Conservation (phyloP, 805 yeast species). For the Saturnispora quitensis region DNA sequence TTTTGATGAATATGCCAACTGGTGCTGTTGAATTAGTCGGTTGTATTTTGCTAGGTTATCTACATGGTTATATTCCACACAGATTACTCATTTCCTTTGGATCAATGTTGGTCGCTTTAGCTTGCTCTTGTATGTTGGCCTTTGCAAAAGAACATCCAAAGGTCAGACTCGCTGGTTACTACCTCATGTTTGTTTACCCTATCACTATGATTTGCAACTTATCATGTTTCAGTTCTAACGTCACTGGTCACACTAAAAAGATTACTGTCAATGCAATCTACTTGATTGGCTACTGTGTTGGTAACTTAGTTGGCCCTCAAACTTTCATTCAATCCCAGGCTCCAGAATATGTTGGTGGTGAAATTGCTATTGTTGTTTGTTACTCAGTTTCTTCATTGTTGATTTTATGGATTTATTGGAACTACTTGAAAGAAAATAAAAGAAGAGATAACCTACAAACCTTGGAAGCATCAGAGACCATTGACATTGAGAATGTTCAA, state of each 20-base stretch:
- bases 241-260: slow-evolving; percentile 72
- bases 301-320: slow-evolving; percentile 68
- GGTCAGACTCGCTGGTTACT: slow-evolving; percentile 24
- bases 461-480: slow-evolving; percentile 8
- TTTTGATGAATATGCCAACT: slow-evolving; percentile 15
- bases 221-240: slow-evolving; percentile 37
- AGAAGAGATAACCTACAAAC: slow-evolving; percentile 10
- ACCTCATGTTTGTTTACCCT: slow-evolving; percentile 20
- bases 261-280: slow-evolving; percentile 48
- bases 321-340: slow-evolving; percentile 48
- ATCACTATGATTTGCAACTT: slow-evolving; percentile 24
- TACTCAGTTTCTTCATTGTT: slow-evolving; percentile 15
- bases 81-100: slow-evolving; percentile 18
- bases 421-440: slow-evolving; percentile 14
- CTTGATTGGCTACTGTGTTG: slow-evolving; percentile 58
- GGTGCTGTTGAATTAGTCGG: slow-evolving; percentile 17
- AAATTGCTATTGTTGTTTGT: slow-evolving; percentile 34
- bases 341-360: slow-evolving; percentile 52
- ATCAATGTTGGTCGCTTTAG: slow-evolving; percentile 12
- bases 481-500: slow-evolving; percentile 12
- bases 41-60: not conserved
- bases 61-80: slow-evolving; percentile 4
- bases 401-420: slow-evolving; percentile 12
- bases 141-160: slow-evolving; percentile 13
- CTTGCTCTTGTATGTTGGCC: slow-evolving; percentile 15